Conservation (phyloP, 1,139 yeast genomes). For the Pichia sp. region DNA sequence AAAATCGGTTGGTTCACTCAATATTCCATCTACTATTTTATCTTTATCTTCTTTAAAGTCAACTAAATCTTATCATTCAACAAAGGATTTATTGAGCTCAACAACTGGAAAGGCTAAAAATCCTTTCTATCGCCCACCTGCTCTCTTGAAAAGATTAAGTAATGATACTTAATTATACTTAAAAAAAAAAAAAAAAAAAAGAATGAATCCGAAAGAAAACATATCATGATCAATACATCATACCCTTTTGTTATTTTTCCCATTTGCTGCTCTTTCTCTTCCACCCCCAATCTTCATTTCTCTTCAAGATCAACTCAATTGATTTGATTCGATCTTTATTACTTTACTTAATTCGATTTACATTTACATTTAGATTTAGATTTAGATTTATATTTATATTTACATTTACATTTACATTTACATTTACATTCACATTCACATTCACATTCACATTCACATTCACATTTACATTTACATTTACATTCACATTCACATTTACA, state of each 20-base stretch:
- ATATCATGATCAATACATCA: no score
- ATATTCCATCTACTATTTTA: neutral
- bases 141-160: constrained; percentile 18
- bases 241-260: no score
- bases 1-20: constrained; percentile 10
- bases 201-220: no score
- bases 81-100: constrained; percentile 1
- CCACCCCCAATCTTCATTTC: neutral
- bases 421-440: neutral
- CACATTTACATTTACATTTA: neutral
- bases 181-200: neutral
- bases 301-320: neutral
- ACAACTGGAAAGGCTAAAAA: constrained; percentile 14
- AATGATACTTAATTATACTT: neutral
- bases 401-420: neutral
- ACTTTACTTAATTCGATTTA: neutral
- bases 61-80: neutral
- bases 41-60: neutral
- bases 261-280: no score
- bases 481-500: neutral
- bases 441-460: neutral
- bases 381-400: neutral
- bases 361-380: neutral
- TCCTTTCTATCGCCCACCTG: constrained; percentile 26
- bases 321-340: neutral